These are phyloP conservation scores for Capsicum baccatum DNA, from an alignment of 257 asterid species.

Conservation along the genomic window DNA sequence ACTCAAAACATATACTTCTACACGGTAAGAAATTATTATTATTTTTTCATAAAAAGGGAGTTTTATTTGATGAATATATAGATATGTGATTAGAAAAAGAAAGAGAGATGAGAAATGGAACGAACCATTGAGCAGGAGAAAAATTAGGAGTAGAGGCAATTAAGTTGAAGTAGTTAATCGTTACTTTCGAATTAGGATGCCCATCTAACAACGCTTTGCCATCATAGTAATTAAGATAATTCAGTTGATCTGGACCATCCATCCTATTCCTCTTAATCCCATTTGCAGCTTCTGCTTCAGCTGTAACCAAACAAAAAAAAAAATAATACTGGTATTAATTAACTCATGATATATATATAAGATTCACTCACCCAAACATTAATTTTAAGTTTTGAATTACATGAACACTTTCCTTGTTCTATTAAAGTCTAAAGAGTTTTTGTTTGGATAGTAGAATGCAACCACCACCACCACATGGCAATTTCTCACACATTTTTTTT, in stretches of 20 bases:
- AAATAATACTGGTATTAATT: background rate
- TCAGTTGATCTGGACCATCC: conserved; percentile 12
- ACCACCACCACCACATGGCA: background rate
- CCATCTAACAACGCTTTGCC: background rate
- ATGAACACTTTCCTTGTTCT: background rate
- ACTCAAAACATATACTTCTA: background rate
- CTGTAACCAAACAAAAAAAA: background rate
- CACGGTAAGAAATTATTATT: too few species aligned
- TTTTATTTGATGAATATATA: too few species aligned
- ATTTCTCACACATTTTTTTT: background rate
- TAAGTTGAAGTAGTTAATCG: background rate
- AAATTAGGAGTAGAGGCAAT: background rate
- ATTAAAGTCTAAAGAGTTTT: background rate
- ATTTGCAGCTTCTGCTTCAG: conserved; percentile 35
- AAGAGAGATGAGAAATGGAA: background rate
- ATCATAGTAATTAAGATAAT: background rate
- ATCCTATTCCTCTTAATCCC: conserved; percentile 31
- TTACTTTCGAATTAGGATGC: background rate
- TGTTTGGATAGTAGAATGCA: background rate
- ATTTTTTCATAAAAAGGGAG: too few species aligned
- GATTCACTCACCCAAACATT: too few species aligned
- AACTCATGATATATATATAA: background rate
- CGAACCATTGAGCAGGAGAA: conserved; percentile 33
- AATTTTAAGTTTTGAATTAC: background rate
- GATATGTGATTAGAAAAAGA: background rate